Percentiles rank a stretch among this genome's conserved stretches.
These are phyloP conservation scores for Phaffia rhodozyma DNA, from an alignment of 1,284 basidiomycete genomes.

Conservation along the genomic window DNA sequence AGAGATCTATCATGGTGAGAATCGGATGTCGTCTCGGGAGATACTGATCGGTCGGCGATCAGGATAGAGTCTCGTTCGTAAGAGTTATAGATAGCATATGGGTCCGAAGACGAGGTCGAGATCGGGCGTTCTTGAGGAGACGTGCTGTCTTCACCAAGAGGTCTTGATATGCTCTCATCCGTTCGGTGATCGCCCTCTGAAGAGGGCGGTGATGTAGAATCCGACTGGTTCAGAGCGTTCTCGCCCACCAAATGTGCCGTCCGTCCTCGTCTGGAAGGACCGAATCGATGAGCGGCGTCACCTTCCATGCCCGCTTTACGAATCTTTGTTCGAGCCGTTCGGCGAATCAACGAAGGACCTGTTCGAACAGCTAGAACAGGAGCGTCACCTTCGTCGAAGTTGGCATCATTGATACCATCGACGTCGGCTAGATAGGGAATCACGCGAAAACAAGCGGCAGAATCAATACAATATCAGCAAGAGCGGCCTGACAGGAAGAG, in stretches of 20 bases:
- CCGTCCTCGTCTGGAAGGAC: slow-evolving; percentile 36
- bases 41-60: background rate
- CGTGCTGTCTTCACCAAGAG: background rate
- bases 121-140: background rate
- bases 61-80: background rate
- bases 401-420: slow-evolving; percentile 19
- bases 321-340: slow-evolving; percentile 88
- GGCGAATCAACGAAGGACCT: slow-evolving; percentile 67
- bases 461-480: background rate
- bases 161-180: background rate
- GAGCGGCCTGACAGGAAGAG: background rate
- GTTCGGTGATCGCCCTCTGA: background rate
- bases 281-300: slow-evolving; percentile 70
- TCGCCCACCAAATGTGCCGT: slow-evolving; percentile 20
- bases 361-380: slow-evolving; percentile 82
- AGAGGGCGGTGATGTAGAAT: slow-evolving; percentile 5
- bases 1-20: no score
- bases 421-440: slow-evolving; percentile 5
- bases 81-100: background rate
- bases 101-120: background rate
- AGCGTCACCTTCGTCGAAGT: slow-evolving; percentile 62
- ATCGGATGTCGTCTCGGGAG: no score
- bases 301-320: slow-evolving; percentile 69
- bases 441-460: background rate
- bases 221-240: background rate